These are phyloP conservation scores for Plasmodium berghei DNA, from an alignment of 169 alveolate genomes.

Conservation along the genomic window DNA sequence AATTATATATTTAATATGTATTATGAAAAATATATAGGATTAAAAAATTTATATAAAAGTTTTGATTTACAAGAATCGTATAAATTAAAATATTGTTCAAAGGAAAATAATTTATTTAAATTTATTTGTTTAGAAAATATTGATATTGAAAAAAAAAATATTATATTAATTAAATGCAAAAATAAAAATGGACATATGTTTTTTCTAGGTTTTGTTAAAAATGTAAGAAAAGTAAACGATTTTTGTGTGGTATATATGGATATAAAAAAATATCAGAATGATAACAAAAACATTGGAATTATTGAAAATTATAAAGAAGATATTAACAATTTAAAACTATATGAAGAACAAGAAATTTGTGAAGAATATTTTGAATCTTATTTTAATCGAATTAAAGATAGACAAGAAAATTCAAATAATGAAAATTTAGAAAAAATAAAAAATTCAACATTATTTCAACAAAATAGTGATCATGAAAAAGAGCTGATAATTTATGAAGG, in stretches of 20 bases:
- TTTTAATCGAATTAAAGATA: neutral
- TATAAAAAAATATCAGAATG: constrained; percentile 14
- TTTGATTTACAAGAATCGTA: constrained; percentile 44
- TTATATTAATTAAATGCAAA: constrained; percentile 27
- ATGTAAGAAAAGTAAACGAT: constrained; percentile 5
- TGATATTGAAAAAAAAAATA: constrained; percentile 29
- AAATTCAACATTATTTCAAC: neutral
- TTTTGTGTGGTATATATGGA: constrained; percentile 44
- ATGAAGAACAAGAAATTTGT: constrained; percentile 49
- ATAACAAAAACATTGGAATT: too few relatives aligned
- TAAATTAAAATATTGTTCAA: constrained; percentile 32
- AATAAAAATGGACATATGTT: neutral
- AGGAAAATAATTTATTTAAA: constrained; percentile 20
- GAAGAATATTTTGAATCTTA: constrained; percentile 54
- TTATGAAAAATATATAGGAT: constrained; percentile 59
- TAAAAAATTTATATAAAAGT: constrained; percentile 35
- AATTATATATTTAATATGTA: constrained; percentile 55
- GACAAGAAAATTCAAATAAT: neutral
- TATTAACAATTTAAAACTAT: neutral
- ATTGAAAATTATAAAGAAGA: neutral
- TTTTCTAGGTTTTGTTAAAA: constrained; percentile 51
- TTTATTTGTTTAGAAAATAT: constrained; percentile 18
- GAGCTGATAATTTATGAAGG: constrained; percentile 22
- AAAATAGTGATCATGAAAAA: neutral
- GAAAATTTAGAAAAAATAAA: neutral